phyloP scores from a whole-genome alignment of 2,329 filamentous ascomycete genomes.

The Stemphylium vesicarium region DNA sequence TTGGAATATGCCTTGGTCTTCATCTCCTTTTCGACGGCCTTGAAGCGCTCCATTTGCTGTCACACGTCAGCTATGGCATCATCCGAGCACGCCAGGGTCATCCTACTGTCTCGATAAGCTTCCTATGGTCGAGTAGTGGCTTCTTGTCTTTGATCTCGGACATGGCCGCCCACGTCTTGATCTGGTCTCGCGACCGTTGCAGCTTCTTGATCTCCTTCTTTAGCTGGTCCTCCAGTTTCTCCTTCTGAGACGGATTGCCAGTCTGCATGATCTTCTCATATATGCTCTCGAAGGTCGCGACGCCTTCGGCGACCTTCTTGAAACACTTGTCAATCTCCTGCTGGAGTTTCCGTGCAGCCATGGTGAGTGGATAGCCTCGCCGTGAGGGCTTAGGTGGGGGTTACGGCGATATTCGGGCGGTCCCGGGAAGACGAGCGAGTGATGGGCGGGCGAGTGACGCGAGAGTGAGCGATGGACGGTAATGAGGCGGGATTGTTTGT shows the following conservation, averaged over 20 bases:
- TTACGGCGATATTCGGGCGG: constrained; percentile 19
- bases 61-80: constrained; percentile 43
- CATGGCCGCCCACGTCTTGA: constrained; percentile 98
- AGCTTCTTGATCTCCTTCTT: constrained; percentile 99
- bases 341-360: constrained; percentile 95
- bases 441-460: constrained; percentile 21
- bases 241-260: constrained; percentile 91
- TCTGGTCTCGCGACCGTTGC: constrained; percentile 94
- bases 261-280: constrained; percentile 98
- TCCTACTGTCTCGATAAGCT: constrained; percentile 93
- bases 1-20: constrained; percentile 99
- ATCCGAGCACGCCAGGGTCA: constrained; percentile 6
- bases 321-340: constrained; percentile 99
- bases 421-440: constrained; percentile 14
- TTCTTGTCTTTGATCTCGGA: constrained; percentile 99
- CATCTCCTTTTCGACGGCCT: constrained; percentile 99
- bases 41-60: constrained; percentile 99
- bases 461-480: constrained; percentile 26
- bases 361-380: constrained; percentile 58
- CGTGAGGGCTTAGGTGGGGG: constrained; percentile 29
- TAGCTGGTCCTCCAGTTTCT: constrained; percentile 96
- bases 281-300: constrained; percentile 88
- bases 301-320: constrained; percentile 96
- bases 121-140: constrained; percentile 89
- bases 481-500: constrained; percentile 27